phyloP scores from a whole-genome alignment of 768 basidiomycete species.

The Lentinus tigrinus region DNA sequence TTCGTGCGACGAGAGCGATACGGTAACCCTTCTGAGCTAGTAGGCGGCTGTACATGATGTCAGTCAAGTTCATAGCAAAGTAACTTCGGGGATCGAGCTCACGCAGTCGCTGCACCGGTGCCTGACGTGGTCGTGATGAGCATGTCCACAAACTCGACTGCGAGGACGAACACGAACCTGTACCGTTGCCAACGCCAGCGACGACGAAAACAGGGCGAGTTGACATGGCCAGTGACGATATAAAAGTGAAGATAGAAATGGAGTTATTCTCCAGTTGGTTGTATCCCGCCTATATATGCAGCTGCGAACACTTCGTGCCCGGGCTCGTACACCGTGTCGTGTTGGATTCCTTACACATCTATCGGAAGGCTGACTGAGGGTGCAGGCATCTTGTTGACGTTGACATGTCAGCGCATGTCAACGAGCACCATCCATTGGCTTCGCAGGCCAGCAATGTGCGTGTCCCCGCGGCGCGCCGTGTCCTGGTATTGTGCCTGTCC shows the following conservation, averaged over 20 bases:
- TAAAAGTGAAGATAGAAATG: too few relatives aligned
- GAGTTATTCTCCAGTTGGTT: too few relatives aligned
- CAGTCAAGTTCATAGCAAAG: neutral
- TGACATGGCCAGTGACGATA: constrained; percentile 18
- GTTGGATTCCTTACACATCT: neutral
- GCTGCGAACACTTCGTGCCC: neutral
- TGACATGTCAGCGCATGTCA: too few relatives aligned
- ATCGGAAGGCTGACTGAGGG: too few relatives aligned
- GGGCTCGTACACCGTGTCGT: neutral
- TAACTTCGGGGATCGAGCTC: constrained; percentile 2
- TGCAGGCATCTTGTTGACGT: too few relatives aligned
- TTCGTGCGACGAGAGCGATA: constrained; percentile 37
- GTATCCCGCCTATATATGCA: neutral
- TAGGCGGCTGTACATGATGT: constrained; percentile 26
- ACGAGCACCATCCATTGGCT: too few relatives aligned
- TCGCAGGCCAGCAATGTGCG: too few relatives aligned
- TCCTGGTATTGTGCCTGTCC: too few relatives aligned
- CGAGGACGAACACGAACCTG: constrained; percentile 25
- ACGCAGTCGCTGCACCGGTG: constrained; percentile 40
- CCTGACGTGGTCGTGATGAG: constrained; percentile 21
- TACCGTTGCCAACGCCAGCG: constrained; percentile 39
- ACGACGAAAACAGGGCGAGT: constrained; percentile 36
- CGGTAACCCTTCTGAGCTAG: constrained; percentile 39
- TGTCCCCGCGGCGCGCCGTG: too few relatives aligned
- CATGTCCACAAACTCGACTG: neutral